Evolutionary conservation across 495 filamentous ascomycete genomes (phyloP).

Genomic region (Penicillium fimorum): DNA sequence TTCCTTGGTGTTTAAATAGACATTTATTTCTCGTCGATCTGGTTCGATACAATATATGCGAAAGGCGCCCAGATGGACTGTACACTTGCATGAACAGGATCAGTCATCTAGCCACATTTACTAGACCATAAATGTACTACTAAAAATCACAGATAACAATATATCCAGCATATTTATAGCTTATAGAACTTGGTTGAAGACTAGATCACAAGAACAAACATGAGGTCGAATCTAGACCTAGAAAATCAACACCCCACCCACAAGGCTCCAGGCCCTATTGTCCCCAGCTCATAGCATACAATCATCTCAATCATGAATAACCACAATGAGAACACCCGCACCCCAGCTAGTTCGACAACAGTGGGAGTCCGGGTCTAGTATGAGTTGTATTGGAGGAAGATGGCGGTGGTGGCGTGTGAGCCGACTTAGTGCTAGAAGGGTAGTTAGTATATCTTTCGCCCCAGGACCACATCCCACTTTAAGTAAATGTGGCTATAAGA

Average conservation of each 20-base stretch:
- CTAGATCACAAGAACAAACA: conserved; percentile 19
- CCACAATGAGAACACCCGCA: conserved; percentile 3
- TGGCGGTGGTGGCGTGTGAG: conserved; percentile 23
- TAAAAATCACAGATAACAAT: not conserved
- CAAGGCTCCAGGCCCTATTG: conserved; percentile 17
- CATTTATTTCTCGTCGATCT: not conserved
- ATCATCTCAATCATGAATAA: conserved; percentile 12
- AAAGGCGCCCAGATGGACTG: not conserved
- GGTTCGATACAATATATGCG: not conserved
- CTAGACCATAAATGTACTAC: not conserved
- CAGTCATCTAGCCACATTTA: not conserved
- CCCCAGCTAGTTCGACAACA: conserved; percentile 24
- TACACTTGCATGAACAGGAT: not conserved
- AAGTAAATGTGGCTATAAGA: not conserved
- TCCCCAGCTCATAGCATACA: conserved; percentile 6
- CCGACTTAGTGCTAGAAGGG: conserved; percentile 31
- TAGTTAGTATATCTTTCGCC: conserved; percentile 18
- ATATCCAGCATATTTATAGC: conserved; percentile 2
- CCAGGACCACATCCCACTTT: not conserved
- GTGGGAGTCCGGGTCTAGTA: conserved; percentile 28
- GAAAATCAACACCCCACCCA: conserved; percentile 16
- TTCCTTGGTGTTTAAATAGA: not conserved
- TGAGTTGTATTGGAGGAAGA: conserved; percentile 29
- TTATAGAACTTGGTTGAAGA: conserved; percentile 3
- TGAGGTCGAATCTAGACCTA: conserved; percentile 11